Conservation (phyloP, 768 basidiomycete genomes). For the Leccinum rimulosum region DNA sequence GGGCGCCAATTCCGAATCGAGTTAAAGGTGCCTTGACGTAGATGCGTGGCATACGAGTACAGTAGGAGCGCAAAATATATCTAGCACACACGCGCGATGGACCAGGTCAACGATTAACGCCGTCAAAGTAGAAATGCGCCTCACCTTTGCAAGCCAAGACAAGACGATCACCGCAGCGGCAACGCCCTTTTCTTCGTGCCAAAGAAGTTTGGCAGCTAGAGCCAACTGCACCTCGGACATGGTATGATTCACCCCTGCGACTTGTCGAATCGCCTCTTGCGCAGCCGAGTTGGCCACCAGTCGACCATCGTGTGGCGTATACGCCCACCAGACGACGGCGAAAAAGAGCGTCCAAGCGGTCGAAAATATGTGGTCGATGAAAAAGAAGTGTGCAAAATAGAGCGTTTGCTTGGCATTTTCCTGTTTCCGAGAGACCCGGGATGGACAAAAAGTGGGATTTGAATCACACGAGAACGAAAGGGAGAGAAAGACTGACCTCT, state of each 20-base stretch:
- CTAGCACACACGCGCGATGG: constrained; percentile 41
- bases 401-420: constrained; percentile 84
- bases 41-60: constrained; percentile 92
- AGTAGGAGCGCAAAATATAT: constrained; percentile 87
- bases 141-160: constrained; percentile 88
- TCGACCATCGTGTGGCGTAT: constrained; percentile 88
- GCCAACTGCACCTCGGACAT: constrained; percentile 67
- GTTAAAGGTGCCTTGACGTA: constrained; percentile 89
- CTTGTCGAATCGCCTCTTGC: constrained; percentile 79
- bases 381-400: constrained; percentile 89
- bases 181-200: constrained; percentile 86
- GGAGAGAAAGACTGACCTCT: constrained; percentile 74
- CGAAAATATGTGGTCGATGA: constrained; percentile 86
- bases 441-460: background rate
- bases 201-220: constrained; percentile 74
- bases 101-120: background rate
- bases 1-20: constrained; percentile 52
- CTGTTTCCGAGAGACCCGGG: constrained; percentile 38
- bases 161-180: constrained; percentile 73
- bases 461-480: constrained; percentile 11
- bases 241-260: constrained; percentile 47
- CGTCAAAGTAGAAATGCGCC: constrained; percentile 15
- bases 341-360: constrained; percentile 94
- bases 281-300: constrained; percentile 80
- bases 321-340: constrained; percentile 85